phyloP scores from a whole-genome alignment of 306 rosid genomes.

The Fragaria vesca region DNA sequence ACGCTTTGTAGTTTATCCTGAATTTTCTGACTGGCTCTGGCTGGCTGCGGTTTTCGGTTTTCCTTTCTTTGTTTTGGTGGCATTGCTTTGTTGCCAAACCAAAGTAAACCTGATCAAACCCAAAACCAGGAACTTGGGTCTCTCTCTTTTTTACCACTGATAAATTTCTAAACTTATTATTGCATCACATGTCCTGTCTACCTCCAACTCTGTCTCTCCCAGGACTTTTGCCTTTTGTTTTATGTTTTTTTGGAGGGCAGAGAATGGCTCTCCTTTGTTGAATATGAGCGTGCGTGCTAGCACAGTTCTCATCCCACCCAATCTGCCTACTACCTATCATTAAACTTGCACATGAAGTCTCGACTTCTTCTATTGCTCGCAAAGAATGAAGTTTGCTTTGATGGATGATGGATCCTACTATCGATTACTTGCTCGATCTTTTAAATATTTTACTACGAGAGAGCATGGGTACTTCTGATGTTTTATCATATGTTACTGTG shows the following conservation, averaged over 20 bases:
- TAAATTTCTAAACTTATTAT: not conserved
- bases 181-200: conserved; percentile 1
- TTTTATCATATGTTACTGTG: too few species aligned
- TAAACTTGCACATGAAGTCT: not conserved
- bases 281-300: not conserved
- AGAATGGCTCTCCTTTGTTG: not conserved
- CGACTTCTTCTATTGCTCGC: not conserved
- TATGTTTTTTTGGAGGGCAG: not conserved
- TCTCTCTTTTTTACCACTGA: conserved; percentile 6
- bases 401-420: too few species aligned
- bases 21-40: conserved; percentile 43
- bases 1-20: conserved; percentile 38
- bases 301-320: not conserved
- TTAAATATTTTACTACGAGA: too few species aligned
- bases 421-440: too few species aligned
- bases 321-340: not conserved
- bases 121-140: conserved; percentile 32
- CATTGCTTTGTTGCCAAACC: conserved; percentile 15
- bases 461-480: too few species aligned
- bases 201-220: not conserved
- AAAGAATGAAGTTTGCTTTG: not conserved
- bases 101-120: not conserved
- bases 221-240: not conserved
- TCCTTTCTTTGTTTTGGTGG: not conserved
- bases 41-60: not conserved